Conservation (phyloP, 805 yeast genomes). For the Kodamaea sagamina region DNA sequence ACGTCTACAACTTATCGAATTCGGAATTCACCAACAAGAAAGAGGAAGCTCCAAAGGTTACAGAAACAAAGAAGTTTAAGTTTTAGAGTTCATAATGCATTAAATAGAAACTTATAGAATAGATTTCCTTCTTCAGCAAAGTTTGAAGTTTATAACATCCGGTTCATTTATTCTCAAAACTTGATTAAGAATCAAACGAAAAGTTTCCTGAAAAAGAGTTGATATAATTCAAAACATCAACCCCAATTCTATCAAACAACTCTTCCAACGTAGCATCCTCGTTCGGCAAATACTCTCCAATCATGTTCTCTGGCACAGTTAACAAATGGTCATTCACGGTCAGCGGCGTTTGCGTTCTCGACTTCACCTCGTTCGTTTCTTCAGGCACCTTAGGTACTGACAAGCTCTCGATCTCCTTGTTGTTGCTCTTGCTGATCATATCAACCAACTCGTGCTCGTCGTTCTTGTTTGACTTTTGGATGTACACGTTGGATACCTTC, state of each 20-base stretch:
- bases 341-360: not conserved
- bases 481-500: slow-evolving; percentile 22
- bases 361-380: slow-evolving; percentile 29
- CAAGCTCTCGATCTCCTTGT: slow-evolving; percentile 33
- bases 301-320: not conserved
- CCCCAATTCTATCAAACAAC: slow-evolving; percentile 6
- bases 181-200: not conserved
- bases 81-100: slow-evolving; percentile 7
- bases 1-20: not conserved
- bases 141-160: no score
- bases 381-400: slow-evolving; percentile 31
- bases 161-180: no score
- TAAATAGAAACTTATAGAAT: no score
- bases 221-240: not conserved
- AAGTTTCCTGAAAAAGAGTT: slow-evolving; percentile 1
- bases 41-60: not conserved
- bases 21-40: not conserved
- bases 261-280: slow-evolving; percentile 4
- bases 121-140: no score
- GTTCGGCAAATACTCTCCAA: slow-evolving; percentile 20
- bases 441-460: slow-evolving; percentile 23
- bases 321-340: not conserved
- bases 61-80: slow-evolving; percentile 4
- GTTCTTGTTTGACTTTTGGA: slow-evolving; percentile 3
- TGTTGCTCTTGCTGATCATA: slow-evolving; percentile 32